Evolutionary conservation across 495 filamentous ascomycete species (phyloP).

Genomic region (Aspergillus sparsus): DNA sequence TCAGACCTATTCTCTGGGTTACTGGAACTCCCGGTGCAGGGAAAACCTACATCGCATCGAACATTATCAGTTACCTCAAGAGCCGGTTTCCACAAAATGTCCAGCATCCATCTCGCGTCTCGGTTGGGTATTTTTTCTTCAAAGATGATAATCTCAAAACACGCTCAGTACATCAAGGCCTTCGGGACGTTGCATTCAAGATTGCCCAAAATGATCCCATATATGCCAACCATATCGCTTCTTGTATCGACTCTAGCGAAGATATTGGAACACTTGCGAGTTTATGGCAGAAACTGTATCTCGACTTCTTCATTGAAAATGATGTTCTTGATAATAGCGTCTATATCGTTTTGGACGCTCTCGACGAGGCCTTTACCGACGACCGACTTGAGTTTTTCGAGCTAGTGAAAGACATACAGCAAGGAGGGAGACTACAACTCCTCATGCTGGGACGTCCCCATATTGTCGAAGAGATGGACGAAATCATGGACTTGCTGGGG

Average conservation of each 20-base stretch:
- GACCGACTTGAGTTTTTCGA: no score
- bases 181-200: slow-evolving; percentile 34
- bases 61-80: slow-evolving; percentile 26
- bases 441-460: no score
- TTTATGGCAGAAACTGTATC: no score
- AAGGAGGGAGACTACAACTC: no score
- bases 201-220: slow-evolving; percentile 14
- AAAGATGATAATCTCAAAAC: slow-evolving; percentile 31
- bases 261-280: neutral
- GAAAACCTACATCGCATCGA: slow-evolving; percentile 33
- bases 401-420: no score
- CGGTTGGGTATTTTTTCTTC: slow-evolving; percentile 38
- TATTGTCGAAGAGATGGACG: no score
- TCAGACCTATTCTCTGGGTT: neutral
- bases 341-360: no score
- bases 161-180: slow-evolving; percentile 26
- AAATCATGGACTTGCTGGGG: no score
- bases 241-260: neutral
- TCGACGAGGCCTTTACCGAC: no score
- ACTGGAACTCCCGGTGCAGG: slow-evolving; percentile 28
- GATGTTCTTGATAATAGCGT: no score
- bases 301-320: no score
- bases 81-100: slow-evolving; percentile 8
- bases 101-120: slow-evolving; percentile 1
- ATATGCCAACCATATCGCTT: neutral